Base-by-base conservation (phyloP, 1,284 basidiomycete species). In the Trichosporon sp. region DNA sequence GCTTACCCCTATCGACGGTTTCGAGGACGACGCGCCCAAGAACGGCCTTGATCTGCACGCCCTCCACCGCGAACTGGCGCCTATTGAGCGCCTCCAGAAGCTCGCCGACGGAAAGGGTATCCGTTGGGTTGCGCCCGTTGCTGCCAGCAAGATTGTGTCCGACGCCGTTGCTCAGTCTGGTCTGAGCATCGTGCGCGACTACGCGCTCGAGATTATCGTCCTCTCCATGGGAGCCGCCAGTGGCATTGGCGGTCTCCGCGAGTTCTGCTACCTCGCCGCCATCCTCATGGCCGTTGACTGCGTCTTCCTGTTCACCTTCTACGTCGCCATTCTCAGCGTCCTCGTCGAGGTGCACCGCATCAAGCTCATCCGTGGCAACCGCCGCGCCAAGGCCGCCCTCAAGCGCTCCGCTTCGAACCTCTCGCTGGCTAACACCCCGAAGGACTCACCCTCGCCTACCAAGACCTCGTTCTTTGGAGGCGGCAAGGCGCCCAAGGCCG, bases 211-310 rank as follows among this genome's bases (percentile, higher is more conserved):
- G 78, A 91, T 99, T 66, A 90, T 89, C 7, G 94, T 98, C 1
- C 87, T 99, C 18, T 85, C 91, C 38, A 87, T 95, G 27, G 96
- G 96, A 25, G 94, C 94, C 1, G 89, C 91, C 75, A 91, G 90
- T 74, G 90, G 90, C 65, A 93, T 98, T 34, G 90, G 91, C 34
- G 97, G 97, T 6, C 85, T 99, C 65, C 90, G 89, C 75, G 95
- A 99, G 83, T 97, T 98, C 77, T 99, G 96, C 82, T 92, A 94
- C 34, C 88, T 99, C 15, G 81, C 82, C 56, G 94, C 93, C 0
- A 83, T 98, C 38, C 88, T 93, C 66, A 86, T 99, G 66, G 87
- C 87, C 11, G 87, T 94, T 67, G 96, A 99, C 82, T 97, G 94
- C 81, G 78, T 94, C 64, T 87, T 95, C 81, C 88, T 98, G 72